Conservation (phyloP, 441 rosid species). For the Jatropha podagrica region DNA sequence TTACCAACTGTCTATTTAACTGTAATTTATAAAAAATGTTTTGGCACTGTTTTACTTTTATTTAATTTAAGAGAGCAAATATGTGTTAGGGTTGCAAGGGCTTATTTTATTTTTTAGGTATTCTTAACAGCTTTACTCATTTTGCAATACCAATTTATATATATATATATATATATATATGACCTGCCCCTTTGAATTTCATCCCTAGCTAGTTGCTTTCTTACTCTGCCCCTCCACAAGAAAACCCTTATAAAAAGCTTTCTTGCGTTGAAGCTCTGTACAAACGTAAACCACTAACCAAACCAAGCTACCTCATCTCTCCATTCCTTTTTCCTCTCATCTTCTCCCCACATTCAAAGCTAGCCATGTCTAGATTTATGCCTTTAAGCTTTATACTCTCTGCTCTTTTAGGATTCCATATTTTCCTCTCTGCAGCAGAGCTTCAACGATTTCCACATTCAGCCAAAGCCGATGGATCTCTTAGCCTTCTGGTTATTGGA, state of each 20-base stretch:
- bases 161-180: too few species aligned
- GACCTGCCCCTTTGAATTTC: neutral
- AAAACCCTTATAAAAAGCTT: neutral
- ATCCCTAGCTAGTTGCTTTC: neutral
- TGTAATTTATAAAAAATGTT: too few species aligned
- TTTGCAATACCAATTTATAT: neutral
- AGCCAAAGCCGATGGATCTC: slow-evolving; percentile 21
- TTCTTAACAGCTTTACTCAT: neutral
- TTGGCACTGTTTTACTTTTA: too few species aligned
- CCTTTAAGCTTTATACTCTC: neutral
- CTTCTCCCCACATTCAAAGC: neutral
- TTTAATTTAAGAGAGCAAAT: too few species aligned
- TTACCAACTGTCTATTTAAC: too few species aligned
- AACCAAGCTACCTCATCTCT: neutral
- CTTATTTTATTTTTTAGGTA: too few species aligned
- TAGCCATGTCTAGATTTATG: neutral
- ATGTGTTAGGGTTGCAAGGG: too few species aligned
- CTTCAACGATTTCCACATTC: slow-evolving; percentile 20
- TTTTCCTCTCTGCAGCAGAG: slow-evolving; percentile 4
- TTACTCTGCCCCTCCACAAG: too few species aligned
- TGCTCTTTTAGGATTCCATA: neutral
- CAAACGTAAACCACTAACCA: neutral
- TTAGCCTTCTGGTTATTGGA: slow-evolving; percentile 28
- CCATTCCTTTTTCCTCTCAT: neutral
- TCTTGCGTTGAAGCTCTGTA: neutral